Evolutionary conservation across 148 eudicot genomes (phyloP).

Genomic region (Salicornia ramosissima): DNA sequence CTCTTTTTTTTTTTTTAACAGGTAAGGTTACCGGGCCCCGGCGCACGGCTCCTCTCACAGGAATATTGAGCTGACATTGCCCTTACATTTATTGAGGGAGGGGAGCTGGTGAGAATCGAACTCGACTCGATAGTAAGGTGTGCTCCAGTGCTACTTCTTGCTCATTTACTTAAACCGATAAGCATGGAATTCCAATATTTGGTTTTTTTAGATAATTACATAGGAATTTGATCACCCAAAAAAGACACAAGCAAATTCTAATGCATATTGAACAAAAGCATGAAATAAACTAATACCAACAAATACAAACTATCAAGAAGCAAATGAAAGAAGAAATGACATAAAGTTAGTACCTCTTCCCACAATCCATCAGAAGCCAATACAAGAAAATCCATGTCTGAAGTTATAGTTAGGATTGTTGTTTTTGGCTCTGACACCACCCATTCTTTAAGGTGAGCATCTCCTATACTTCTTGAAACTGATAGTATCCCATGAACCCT

Average conservation of each 20-base stretch:
- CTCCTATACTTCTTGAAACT: conserved; percentile 94
- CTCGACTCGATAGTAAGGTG: too few relatives aligned
- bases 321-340: background rate
- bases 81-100: too few relatives aligned
- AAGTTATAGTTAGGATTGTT: conserved; percentile 37
- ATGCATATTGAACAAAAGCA: background rate
- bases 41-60: too few relatives aligned
- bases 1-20: too few relatives aligned
- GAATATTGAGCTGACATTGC: too few relatives aligned
- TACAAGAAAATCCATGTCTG: conserved; percentile 71
- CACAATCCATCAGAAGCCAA: conserved; percentile 95
- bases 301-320: conserved; percentile 3
- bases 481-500: conserved; percentile 84
- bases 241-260: background rate
- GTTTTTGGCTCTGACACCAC: conserved; percentile 77
- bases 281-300: background rate
- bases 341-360: conserved; percentile 54
- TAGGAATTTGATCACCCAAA: background rate
- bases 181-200: too few relatives aligned
- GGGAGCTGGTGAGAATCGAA: too few relatives aligned
- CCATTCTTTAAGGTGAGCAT: conserved; percentile 86
- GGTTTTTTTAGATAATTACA: background rate
- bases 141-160: too few relatives aligned
- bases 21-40: too few relatives aligned
- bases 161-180: too few relatives aligned